Conservation (phyloP, 2,329 filamentous ascomycete species). For the Westerdykella ornata region DNA sequence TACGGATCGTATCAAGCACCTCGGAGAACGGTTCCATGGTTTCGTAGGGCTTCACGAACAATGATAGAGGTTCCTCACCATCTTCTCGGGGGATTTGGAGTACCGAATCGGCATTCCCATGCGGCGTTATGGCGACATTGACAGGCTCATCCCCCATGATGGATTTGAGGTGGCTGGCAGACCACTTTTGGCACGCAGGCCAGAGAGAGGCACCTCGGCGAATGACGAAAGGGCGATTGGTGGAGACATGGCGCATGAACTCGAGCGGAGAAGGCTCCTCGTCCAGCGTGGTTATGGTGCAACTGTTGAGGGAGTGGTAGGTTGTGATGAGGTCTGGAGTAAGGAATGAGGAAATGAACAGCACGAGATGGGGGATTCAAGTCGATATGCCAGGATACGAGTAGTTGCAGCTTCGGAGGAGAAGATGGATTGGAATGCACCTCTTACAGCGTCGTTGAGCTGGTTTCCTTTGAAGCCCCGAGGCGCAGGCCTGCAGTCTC, state of each 20-base stretch:
- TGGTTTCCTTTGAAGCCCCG: slow-evolving; percentile 21
- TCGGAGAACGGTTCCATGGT: slow-evolving; percentile 55
- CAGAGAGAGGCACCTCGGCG: slow-evolving; percentile 57
- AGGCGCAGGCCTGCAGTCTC: slow-evolving; percentile 22
- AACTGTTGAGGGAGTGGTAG: slow-evolving; percentile 67
- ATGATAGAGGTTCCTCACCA: slow-evolving; percentile 42
- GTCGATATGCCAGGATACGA: not conserved
- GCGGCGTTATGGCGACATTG: slow-evolving; percentile 71
- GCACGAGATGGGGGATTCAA: slow-evolving; percentile 1
- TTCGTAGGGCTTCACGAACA: slow-evolving; percentile 68
- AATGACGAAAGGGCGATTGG: slow-evolving; percentile 69
- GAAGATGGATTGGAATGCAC: slow-evolving; percentile 16
- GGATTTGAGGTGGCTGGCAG: slow-evolving; percentile 51
- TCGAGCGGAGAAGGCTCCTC: slow-evolving; percentile 66
- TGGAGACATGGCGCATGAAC: slow-evolving; percentile 70
- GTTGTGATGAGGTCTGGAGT: slow-evolving; percentile 50
- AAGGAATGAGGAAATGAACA: not conserved
- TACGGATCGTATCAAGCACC: slow-evolving; percentile 57
- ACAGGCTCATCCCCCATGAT: slow-evolving; percentile 53
- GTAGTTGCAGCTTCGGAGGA: too few species aligned
- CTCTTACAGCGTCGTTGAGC: slow-evolving; percentile 34
- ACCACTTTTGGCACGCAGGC: slow-evolving; percentile 59
- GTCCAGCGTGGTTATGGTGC: slow-evolving; percentile 53
- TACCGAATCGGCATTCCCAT: slow-evolving; percentile 56
- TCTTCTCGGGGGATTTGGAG: slow-evolving; percentile 29